A percentile compares a stretch with the other conserved stretches of the same genome.
These are phyloP conservation scores for Tetracentron sinense DNA, from an alignment of 164 flowering plant genomes.

Conservation along the genomic window DNA sequence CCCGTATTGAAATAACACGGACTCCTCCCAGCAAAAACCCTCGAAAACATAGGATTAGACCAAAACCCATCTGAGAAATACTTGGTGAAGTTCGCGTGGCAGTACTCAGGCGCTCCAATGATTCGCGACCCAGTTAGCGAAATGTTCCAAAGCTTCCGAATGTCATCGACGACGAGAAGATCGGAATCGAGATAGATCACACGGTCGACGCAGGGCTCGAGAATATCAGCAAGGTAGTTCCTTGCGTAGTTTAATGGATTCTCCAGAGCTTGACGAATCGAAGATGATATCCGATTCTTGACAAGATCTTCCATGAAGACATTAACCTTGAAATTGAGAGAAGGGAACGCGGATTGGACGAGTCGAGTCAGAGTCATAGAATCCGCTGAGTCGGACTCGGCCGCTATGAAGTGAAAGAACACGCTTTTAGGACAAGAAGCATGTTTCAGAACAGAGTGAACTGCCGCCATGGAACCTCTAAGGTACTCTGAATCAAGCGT, in stretches of 20 bases:
- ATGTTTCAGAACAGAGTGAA: conserved; percentile 62
- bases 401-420: conserved; percentile 65
- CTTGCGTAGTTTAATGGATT: conserved; percentile 27
- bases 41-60: conserved; percentile 13
- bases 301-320: conserved; percentile 49
- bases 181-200: conserved; percentile 29
- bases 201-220: conserved; percentile 12
- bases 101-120: conserved; percentile 30
- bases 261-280: conserved; percentile 24
- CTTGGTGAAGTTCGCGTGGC: conserved; percentile 28
- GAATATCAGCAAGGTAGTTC: conserved; percentile 21
- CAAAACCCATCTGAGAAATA: conserved; percentile 27
- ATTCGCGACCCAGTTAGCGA: too few relatives aligned
- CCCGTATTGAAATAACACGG: conserved; percentile 23
- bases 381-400: conserved; percentile 54
- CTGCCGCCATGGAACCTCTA: conserved; percentile 61
- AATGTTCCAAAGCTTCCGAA: conserved; percentile 16
- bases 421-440: conserved; percentile 71
- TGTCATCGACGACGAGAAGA: conserved; percentile 25
- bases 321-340: too few relatives aligned
- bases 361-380: conserved; percentile 11
- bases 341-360: conserved; percentile 53
- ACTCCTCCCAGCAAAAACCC: conserved; percentile 8
- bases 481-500: conserved; percentile 46
- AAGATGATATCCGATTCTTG: conserved; percentile 47